phyloP scores from a whole-genome alignment of 1,284 basidiomycete genomes.

The Trametes versicolor region DNA sequence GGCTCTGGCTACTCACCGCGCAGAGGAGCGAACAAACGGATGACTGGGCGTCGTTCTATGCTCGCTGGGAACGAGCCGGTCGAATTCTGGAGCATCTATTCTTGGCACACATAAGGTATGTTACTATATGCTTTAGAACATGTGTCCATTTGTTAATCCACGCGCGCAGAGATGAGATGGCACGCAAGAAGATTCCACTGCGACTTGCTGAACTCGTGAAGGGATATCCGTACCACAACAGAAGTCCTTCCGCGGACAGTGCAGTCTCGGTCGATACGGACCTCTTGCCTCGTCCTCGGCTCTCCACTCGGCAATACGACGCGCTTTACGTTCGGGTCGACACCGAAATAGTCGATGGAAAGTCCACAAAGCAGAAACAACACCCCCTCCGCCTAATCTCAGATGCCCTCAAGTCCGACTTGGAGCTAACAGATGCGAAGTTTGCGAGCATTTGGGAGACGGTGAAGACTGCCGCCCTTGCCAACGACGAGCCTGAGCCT shows the following conservation, averaged over 20 bases:
- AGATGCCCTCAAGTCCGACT: slow-evolving; percentile 64
- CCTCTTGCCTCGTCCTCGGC: slow-evolving; percentile 64
- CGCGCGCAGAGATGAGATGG: slow-evolving; percentile 63
- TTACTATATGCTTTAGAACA: slow-evolving; percentile 13
- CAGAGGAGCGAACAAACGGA: slow-evolving; percentile 57
- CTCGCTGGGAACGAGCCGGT: slow-evolving; percentile 75
- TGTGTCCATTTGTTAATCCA: slow-evolving; percentile 16
- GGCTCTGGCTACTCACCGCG: slow-evolving; percentile 72
- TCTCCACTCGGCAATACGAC: slow-evolving; percentile 69
- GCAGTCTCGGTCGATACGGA: slow-evolving; percentile 48
- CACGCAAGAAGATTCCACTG: slow-evolving; percentile 64
- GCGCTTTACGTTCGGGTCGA: slow-evolving; percentile 74
- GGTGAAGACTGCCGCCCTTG: slow-evolving; percentile 54
- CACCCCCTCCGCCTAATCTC: slow-evolving; percentile 67
- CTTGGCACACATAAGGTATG: slow-evolving; percentile 72
- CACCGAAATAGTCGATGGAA: slow-evolving; percentile 52
- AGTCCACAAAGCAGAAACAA: slow-evolving; percentile 52
- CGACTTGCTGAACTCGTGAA: slow-evolving; percentile 75
- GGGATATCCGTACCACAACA: slow-evolving; percentile 67
- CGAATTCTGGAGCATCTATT: slow-evolving; percentile 79
- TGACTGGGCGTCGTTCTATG: slow-evolving; percentile 71
- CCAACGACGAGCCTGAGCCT: slow-evolving; percentile 35
- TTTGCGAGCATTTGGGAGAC: slow-evolving; percentile 61
- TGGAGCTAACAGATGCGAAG: slow-evolving; percentile 48
- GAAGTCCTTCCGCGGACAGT: slow-evolving; percentile 38